These are phyloP conservation scores for Irpex sp. DNA, from an alignment of 1,284 basidiomycete genomes.

Conservation along the genomic window DNA sequence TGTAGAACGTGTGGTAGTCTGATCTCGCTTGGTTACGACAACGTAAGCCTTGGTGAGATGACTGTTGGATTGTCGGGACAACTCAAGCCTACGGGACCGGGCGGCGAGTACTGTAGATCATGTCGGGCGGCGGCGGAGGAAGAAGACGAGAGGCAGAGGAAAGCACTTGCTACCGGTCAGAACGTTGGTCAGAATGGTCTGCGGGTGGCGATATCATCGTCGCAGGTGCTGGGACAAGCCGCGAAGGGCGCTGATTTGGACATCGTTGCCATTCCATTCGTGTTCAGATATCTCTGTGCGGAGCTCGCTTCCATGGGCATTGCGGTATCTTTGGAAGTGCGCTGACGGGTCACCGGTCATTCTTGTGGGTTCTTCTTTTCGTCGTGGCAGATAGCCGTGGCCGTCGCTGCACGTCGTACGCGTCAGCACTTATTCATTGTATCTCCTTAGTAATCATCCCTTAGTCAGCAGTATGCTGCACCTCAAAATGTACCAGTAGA, in stretches of 20 bases:
- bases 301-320: constrained; percentile 86
- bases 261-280: constrained; percentile 94
- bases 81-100: constrained; percentile 58
- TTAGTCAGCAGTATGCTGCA: neutral
- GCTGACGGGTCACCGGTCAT: constrained; percentile 14
- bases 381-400: neutral
- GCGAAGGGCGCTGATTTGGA: constrained; percentile 81
- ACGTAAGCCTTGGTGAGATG: constrained; percentile 68
- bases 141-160: constrained; percentile 53
- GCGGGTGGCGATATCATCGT: constrained; percentile 57
- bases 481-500: neutral
- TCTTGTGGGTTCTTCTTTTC: neutral
- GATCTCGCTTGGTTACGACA: constrained; percentile 93
- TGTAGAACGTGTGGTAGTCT: constrained; percentile 95
- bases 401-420: neutral
- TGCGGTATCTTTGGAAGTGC: constrained; percentile 71
- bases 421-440: neutral
- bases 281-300: constrained; percentile 87
- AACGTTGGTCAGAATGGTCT: constrained; percentile 46
- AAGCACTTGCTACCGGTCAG: constrained; percentile 48
- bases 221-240: constrained; percentile 57
- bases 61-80: constrained; percentile 46
- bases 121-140: constrained; percentile 73
- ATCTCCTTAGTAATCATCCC: neutral
- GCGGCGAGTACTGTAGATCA: constrained; percentile 90